Conservation (phyloP, 345 rosid species). For the Salix brachista region DNA sequence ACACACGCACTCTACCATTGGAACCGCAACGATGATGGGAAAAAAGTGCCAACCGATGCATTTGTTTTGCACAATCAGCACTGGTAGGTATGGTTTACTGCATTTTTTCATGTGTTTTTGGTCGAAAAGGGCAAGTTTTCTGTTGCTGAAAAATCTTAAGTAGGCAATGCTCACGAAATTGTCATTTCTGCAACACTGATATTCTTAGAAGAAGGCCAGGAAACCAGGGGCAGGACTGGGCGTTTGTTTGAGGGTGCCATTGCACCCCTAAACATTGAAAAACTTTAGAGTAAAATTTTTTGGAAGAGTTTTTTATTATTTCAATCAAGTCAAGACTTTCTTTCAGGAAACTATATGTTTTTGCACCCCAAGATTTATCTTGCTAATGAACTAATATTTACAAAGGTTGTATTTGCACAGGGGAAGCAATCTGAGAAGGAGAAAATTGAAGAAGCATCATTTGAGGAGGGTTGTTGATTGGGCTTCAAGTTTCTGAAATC, state of each 20-base stretch:
- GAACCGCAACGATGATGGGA: slow-evolving; percentile 92
- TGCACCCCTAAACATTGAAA: too few species aligned
- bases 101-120: background rate
- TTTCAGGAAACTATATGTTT: background rate
- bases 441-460: slow-evolving; percentile 56
- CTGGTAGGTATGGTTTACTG: slow-evolving; percentile 44
- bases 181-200: background rate
- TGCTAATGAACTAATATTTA: background rate
- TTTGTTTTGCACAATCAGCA: slow-evolving; percentile 63
- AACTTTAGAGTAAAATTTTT: background rate
- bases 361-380: background rate
- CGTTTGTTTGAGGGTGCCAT: background rate
- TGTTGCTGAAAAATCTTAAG: background rate
- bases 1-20: slow-evolving; percentile 87
- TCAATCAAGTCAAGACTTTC: background rate
- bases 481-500: slow-evolving; percentile 13
- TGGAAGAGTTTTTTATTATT: background rate
- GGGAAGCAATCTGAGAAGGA: slow-evolving; percentile 52
- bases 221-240: background rate
- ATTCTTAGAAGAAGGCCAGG: background rate
- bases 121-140: background rate
- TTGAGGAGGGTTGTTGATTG: slow-evolving; percentile 27
- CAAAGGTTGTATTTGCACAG: slow-evolving; percentile 30
- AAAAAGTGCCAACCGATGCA: slow-evolving; percentile 61
- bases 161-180: background rate